These are phyloP conservation scores for Glycine latifolia DNA, from an alignment of 306 rosid genomes.

Conservation along the genomic window DNA sequence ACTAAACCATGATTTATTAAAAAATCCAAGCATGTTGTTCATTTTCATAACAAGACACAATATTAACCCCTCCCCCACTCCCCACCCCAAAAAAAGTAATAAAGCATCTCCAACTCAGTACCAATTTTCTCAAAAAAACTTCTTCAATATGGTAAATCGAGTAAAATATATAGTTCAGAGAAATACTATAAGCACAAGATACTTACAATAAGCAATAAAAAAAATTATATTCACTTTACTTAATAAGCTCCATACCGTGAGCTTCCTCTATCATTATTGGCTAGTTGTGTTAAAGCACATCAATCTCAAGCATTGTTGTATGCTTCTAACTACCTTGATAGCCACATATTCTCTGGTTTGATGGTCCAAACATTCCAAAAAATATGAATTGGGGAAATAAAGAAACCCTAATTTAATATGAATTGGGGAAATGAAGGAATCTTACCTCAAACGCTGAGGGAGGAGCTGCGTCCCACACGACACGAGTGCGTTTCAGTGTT, in stretches of 20 bases:
- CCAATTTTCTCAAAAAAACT: conserved; percentile 31
- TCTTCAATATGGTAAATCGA: conserved; percentile 20
- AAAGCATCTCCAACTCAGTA: too few species aligned
- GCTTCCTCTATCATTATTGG: conserved; percentile 65
- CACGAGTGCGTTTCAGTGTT: conserved; percentile 79
- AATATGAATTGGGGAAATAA: conserved; percentile 50
- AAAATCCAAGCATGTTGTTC: too few species aligned
- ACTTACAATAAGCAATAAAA: conserved; percentile 36
- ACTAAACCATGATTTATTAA: too few species aligned
- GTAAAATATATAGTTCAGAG: not conserved
- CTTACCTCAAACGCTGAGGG: conserved; percentile 65
- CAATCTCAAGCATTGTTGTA: conserved; percentile 97
- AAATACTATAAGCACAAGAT: conserved; percentile 27
- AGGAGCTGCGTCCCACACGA: conserved; percentile 81
- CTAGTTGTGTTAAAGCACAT: conserved; percentile 76
- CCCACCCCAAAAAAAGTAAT: too few species aligned
- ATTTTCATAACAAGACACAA: too few species aligned
- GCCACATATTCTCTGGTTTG: conserved; percentile 87
- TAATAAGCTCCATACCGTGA: conserved; percentile 56
- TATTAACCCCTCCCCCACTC: too few species aligned
- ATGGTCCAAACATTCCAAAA: conserved; percentile 99
- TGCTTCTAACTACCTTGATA: conserved; percentile 90
- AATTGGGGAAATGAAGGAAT: conserved; percentile 41
- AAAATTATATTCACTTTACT: conserved; percentile 29
- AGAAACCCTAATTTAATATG: conserved; percentile 43